Evolutionary conservation across 331 rosid species (phyloP).

Genomic region (Dryas integrifolia): DNA sequence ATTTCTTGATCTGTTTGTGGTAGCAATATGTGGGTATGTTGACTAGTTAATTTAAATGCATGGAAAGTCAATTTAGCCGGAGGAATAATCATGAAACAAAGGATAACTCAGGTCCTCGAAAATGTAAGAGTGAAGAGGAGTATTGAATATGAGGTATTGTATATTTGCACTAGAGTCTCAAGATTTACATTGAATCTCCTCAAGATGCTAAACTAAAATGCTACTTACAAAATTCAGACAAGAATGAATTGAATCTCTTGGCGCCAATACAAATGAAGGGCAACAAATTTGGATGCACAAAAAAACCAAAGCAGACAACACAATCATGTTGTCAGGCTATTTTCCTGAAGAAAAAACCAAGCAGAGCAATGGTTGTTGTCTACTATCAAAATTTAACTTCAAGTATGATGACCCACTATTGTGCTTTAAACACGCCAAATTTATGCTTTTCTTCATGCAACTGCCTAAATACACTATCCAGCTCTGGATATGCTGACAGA

Average conservation of each 20-base stretch:
- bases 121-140: too few species aligned
- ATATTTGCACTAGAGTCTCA: conserved; percentile 26
- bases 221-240: conserved; percentile 30
- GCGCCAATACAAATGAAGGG: neutral
- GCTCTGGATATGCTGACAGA: conserved; percentile 76
- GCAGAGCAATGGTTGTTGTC: neutral
- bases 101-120: too few species aligned
- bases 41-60: too few species aligned
- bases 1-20: too few species aligned
- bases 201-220: conserved; percentile 10
- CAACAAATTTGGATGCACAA: neutral
- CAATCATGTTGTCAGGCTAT: conserved; percentile 23
- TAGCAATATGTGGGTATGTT: too few species aligned
- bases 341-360: neutral
- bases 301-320: conserved; percentile 19
- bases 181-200: conserved; percentile 29
- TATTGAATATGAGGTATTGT: neutral
- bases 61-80: too few species aligned
- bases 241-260: conserved; percentile 7
- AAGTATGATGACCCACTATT: conserved; percentile 4
- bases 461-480: conserved; percentile 57
- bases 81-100: too few species aligned
- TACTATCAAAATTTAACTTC: neutral
- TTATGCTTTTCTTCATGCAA: conserved; percentile 65
- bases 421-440: conserved; percentile 57